Evolutionary conservation across 2,329 filamentous ascomycete genomes (phyloP), one percentile per base, ranked within the genome.

Genomic region (Colletotrichum truncatum): DNA sequence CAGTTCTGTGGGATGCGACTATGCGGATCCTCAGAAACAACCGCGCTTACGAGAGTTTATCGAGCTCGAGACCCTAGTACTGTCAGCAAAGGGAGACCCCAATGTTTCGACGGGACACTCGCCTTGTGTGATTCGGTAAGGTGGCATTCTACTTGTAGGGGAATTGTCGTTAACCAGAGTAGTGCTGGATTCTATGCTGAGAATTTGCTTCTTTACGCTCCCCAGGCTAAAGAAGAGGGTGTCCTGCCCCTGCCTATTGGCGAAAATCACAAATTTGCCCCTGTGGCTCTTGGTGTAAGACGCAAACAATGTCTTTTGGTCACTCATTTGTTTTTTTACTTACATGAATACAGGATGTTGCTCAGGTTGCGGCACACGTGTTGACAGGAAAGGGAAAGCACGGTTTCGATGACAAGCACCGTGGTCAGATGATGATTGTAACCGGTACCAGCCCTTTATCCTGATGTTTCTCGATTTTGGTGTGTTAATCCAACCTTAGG

Each of bases 381-480:
- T 75, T 85, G 21, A 76, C 77, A 1, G 79, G 82, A 10, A 80
- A 83, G 67, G 83, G 83, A 3, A 74, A 78, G 49, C 76, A 85
- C 48, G 84, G 83, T 1, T 84, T 85, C 52, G 80, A 81, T 61
- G 82, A 85, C 68, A 75, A 73, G 60, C 80, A 84, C 68, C 79
- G 83, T n/a, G 83, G 83, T 12, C 82, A 85, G 72, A 78, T 85
- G 70, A 85, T 85, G 77, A 74, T 81, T 7, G 67, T 84, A n/a
- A 85, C 83, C 1, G 81, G 81, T 80, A 69, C 21, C 14, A 14
- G 21, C 11, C 8, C 34, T 28, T 23, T 41, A 9, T 14, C 43
- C 10, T 18, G 1, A 30, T 23, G 5, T 12, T 48, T n/a, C n/a
- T n/a, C n/a, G n/a, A n/a, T n/a, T n/a, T n/a, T n/a, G n/a, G n/a